Evolutionary conservation across 148 eudicot genomes (phyloP), one percentile per base, ranked within the genome.

Genomic region (Hydrangea macrophylla): DNA sequence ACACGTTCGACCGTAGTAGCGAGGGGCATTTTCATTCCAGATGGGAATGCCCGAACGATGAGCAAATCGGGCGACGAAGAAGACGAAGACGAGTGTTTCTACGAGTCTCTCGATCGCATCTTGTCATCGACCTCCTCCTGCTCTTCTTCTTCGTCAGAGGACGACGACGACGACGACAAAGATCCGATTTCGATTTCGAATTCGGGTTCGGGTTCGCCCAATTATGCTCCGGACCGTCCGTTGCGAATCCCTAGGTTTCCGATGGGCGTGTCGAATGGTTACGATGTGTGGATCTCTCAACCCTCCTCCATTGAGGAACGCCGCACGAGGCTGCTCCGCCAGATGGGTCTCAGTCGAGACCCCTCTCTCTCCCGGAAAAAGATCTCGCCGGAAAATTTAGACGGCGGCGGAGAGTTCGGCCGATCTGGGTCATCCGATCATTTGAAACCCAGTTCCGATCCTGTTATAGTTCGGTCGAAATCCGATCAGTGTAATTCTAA

Each of bases 241-340:
- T 28, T 44, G 6, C 55, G 59, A 9, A 60, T 56, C 57, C 79
- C 85, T 37, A 81, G 70, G 51, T 79, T 79, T 68, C 80, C 96
- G 30, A 68, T 48, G 74, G 79, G 76, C 30, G 80, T 80, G 6
- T 71, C 75, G 9, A 56, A 70, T 11, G 79, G 72, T 80, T 93
- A 88, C 65, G 98, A 90, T 59, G 67, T 84, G 2, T 93, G 98
- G 98, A 76, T 77, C 75, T 86, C 96, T 0, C 82, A 83, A 39
- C 85, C 96, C 30, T 74, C 84, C 55, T 88, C 96, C 6, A 81
- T 94, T 13, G 81, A 86, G 22, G 91, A 94, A 44, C 97, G 97
- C 44, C 97, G 96, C 18, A 61, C 76, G 59, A 82, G 85, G 18
- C 84, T 90, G 30, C 85, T 90, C 57, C 71, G 68, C n/a, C 86